Conservation (phyloP, 805 yeast species). For the Sugiyamaella valdiviana region DNA sequence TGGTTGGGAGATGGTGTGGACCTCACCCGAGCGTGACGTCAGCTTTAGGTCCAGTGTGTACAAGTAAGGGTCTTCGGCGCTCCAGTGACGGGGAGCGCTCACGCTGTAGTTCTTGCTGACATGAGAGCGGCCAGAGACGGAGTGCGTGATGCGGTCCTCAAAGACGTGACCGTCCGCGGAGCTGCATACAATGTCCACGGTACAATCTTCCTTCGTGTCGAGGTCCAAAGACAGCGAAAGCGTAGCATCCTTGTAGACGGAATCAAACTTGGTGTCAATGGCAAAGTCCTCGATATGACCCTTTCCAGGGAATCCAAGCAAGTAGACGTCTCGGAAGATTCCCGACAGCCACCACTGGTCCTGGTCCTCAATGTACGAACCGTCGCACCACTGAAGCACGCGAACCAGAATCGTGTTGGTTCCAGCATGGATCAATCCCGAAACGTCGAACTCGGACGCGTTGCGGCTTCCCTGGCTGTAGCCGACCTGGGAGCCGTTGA, state of each 20-base stretch:
- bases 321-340: slow-evolving; percentile 34
- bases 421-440: slow-evolving; percentile 11
- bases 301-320: slow-evolving; percentile 24
- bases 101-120: slow-evolving; percentile 8
- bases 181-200: neutral
- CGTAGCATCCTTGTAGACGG: slow-evolving; percentile 5
- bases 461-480: slow-evolving; percentile 33
- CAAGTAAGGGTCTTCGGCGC: slow-evolving; percentile 34
- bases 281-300: slow-evolving; percentile 29
- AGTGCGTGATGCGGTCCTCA: neutral
- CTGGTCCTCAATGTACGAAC: slow-evolving; percentile 32
- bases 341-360: slow-evolving; percentile 33
- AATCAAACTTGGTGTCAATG: slow-evolving; percentile 13
- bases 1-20: slow-evolving; percentile 20
- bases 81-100: slow-evolving; percentile 29
- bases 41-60: slow-evolving; percentile 24
- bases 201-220: neutral
- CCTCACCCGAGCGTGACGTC: neutral
- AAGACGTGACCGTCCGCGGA: neutral
- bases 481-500: slow-evolving; percentile 31
- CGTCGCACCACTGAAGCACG: slow-evolving; percentile 31
- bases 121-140: neutral
- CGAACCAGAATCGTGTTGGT: slow-evolving; percentile 20
- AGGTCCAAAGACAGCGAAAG: slow-evolving; percentile 7
- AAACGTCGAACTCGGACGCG: slow-evolving; percentile 31